Evolutionary conservation across 2,329 filamentous ascomycete species (phyloP).

Genomic region (Hansfordia pulvinata): DNA sequence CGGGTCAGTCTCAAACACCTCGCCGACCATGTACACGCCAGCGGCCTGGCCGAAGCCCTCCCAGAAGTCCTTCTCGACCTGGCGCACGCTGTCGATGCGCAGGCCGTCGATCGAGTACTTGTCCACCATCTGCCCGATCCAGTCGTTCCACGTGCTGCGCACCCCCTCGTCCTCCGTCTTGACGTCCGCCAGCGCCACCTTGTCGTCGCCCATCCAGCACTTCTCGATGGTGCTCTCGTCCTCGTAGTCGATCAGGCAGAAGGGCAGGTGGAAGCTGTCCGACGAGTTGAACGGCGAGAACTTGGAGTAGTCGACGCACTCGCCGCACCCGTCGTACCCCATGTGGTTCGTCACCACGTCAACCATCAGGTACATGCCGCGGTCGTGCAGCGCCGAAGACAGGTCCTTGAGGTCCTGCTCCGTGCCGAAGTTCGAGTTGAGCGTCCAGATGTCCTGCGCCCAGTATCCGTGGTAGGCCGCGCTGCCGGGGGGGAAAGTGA

Average conservation of each 20-base stretch:
- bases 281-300: slow-evolving; percentile 14
- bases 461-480: slow-evolving; percentile 34
- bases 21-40: slow-evolving; percentile 34
- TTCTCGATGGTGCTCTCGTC: slow-evolving; percentile 23
- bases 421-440: slow-evolving; percentile 52
- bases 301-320: slow-evolving; percentile 35
- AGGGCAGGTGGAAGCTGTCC: slow-evolving; percentile 7
- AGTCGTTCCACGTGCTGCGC: slow-evolving; percentile 26
- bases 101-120: slow-evolving; percentile 39
- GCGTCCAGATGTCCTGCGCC: slow-evolving; percentile 32
- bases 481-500: slow-evolving; percentile 7
- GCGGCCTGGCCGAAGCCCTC: slow-evolving; percentile 26
- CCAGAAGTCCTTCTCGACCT: slow-evolving; percentile 34
- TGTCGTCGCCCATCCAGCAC: slow-evolving; percentile 37
- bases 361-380: slow-evolving; percentile 48
- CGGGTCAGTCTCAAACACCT: slow-evolving; percentile 33
- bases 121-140: slow-evolving; percentile 30
- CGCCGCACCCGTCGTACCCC: slow-evolving; percentile 31
- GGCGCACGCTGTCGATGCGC: slow-evolving; percentile 33
- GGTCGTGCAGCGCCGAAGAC: slow-evolving; percentile 32
- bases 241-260: slow-evolving; percentile 36
- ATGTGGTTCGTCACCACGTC: slow-evolving; percentile 46
- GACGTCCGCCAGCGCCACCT: slow-evolving; percentile 29
- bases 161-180: slow-evolving; percentile 28
- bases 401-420: slow-evolving; percentile 35